Percentiles rank a stretch among this genome's conserved stretches.
phyloP scores from a whole-genome alignment of 208 protist species.

The Trichomonas tenax region DNA sequence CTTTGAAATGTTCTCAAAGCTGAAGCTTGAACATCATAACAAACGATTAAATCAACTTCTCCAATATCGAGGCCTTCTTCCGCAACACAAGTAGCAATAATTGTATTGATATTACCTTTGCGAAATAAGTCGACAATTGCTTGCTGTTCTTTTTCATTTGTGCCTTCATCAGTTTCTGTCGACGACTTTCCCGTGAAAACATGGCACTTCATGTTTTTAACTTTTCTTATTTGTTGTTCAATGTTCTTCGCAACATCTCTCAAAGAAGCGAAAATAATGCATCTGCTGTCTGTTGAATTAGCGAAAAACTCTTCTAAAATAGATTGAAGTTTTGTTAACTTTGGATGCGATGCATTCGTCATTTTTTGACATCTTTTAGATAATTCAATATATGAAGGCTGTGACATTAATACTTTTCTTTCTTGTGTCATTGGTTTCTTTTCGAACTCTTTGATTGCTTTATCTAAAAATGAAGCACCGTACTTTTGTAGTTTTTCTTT shows the following conservation, averaged over 20 bases:
- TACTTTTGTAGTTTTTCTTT: slow-evolving; percentile 8
- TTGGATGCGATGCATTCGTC: background rate
- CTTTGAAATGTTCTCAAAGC: slow-evolving; percentile 35
- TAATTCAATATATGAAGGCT: background rate
- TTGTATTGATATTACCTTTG: slow-evolving; percentile 31
- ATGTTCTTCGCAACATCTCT: background rate
- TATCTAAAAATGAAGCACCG: background rate
- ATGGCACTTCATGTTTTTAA: background rate
- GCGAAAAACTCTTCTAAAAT: background rate
- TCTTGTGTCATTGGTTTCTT: background rate
- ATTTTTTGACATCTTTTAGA: background rate
- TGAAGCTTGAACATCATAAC: slow-evolving; percentile 33
- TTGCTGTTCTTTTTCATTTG: background rate
- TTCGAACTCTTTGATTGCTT: background rate
- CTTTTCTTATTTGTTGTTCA: background rate
- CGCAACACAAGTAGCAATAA: slow-evolving; percentile 39
- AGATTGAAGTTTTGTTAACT: background rate
- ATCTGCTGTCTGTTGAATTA: background rate
- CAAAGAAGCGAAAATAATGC: background rate
- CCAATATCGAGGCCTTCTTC: slow-evolving; percentile 50
- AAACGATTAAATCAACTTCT: slow-evolving; percentile 45
- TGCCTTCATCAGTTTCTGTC: background rate
- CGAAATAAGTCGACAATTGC: slow-evolving; percentile 27
- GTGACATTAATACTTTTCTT: background rate
- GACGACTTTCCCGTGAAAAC: background rate